Base-by-base conservation (phyloP, 768 basidiomycete species). In the Mycena metata region DNA sequence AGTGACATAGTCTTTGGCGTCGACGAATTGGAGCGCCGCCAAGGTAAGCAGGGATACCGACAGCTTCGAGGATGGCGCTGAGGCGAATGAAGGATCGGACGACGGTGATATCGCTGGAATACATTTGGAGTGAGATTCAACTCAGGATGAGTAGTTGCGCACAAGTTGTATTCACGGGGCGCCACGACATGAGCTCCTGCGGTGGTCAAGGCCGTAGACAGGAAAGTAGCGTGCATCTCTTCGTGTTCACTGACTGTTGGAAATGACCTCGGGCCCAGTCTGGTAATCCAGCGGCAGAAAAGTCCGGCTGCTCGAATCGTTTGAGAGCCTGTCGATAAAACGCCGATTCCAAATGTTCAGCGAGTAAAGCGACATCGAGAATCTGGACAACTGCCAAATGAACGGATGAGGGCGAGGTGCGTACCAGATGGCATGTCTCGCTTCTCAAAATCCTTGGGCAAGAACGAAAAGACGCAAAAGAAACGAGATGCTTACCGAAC, bases 21-120 rank as follows among this genome's bases (percentile, higher is more conserved):
- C 47, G 62, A 89, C 76, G 68, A 78, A 79, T 19, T 80, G 79
- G 2, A 86, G n/a, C 79, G 1, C 86, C 85, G 17, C 91, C 91
- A 64, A 86, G 82, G 74, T 90, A 91, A 8, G 89, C 89, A 9
- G 86, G 83, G 5, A 84, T 81, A 12, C 82, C 83, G 47, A 91
- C 85, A 35, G 83, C 81, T 79, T 90, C 89, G 45, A 90, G 76
- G 60, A 84, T 75, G 66, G 80, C 80, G 24, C 86, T 81, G 17
- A 85, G 73, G 15, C 79, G 79, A 42, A 82, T 75, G 78, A 89
- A 89, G 21, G 81, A 78, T 6, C 73, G 66, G 36, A 82, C 77
- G 72, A 84, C 83, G 42, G 80, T 80, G 74, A 82, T 79, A 6
- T 83, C 84, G 79, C 81, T 81, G 64, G n/a, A 36, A 33, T 17